Base-by-base conservation (phyloP, 2,329 filamentous ascomycete species). In the Immersiporthe knoxdaviesiana region DNA sequence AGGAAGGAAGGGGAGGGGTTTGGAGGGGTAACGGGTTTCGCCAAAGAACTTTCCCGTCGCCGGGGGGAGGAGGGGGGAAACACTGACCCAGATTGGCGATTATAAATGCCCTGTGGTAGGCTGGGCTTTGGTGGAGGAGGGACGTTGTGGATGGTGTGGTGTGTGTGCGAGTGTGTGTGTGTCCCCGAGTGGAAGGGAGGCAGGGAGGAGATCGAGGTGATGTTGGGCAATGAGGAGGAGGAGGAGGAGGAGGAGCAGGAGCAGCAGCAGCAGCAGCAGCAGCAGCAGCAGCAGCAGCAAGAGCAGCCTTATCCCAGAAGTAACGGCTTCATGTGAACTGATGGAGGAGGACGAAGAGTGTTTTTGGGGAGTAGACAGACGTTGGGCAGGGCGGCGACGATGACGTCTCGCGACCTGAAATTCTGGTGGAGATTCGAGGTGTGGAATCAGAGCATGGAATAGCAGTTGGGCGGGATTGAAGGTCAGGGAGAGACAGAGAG, bases 81-180 rank as follows among this genome's bases (percentile, higher is more conserved):
- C 35, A 67, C 69, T 65, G 65, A 71, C 67, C 67, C 69, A 67
- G 67, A 12, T 61, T 69, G 63, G 52, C 59, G 69, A 60, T 44
- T 37, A 18, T 58, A 18, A 18, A 58, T 35, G 30, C 30, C 61
- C 27, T 50, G 50, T 58, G 54, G 54, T 50, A 16, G 47, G 12
- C 56, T n/a, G 44, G 21, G 18, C 7, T 47, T 7, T 35, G 18
- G 44, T 35, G 18, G 44, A 21, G 44, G 7, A 47, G 44, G 18
- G 44, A 47, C 44, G 44, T n/a, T 3, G 44, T n/a, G n/a, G 44
- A n/a, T 47, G 44, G 21, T n/a, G 44, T 47, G 44, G 21, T 47
- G 44, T 47, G 21, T 47, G 18, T n/a, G 7, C n/a, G 44, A 14
- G 68, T 63, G 52, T 58, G 44, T 47, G 56, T 37, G 61, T 62